phyloP scores from a whole-genome alignment of 73 alveolate genomes.

The Tetrahymena borealis region DNA sequence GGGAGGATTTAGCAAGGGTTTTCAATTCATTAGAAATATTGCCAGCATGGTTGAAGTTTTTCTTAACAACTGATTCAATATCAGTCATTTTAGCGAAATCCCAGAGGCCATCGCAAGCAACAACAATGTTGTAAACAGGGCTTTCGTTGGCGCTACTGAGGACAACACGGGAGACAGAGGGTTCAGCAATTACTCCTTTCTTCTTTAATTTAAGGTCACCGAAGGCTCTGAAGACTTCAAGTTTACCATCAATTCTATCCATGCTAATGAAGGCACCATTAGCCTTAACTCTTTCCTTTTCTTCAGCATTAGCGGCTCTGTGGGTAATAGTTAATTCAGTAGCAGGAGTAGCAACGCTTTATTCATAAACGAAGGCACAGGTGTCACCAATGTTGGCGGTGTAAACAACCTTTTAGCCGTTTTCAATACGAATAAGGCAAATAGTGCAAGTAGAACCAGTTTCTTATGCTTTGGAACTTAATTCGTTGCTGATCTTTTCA shows the following conservation, averaged over 20 bases:
- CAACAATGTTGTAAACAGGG: background rate
- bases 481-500: background rate
- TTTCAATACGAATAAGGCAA: conserved; percentile 68
- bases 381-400: conserved; percentile 93
- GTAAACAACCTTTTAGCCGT: conserved; percentile 63
- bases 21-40: background rate
- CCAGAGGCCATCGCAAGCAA: background rate
- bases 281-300: conserved; percentile 60
- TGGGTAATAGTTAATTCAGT: conserved; percentile 83
- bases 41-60: background rate
- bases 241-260: conserved; percentile 86
- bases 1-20: background rate
- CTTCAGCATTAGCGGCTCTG: conserved; percentile 78
- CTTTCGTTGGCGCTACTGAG: background rate
- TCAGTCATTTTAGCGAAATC: background rate
- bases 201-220: conserved; percentile 90
- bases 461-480: conserved; percentile 41
- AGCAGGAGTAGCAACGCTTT: conserved; percentile 54
- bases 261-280: conserved; percentile 57
- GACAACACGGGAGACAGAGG: conserved; percentile 13
- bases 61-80: background rate
- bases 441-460: conserved; percentile 92
- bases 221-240: conserved; percentile 89
- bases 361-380: conserved; percentile 65
- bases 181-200: conserved; percentile 66